Conservation (phyloP, 2,329 filamentous ascomycete species). For the Apiospora hydei region DNA sequence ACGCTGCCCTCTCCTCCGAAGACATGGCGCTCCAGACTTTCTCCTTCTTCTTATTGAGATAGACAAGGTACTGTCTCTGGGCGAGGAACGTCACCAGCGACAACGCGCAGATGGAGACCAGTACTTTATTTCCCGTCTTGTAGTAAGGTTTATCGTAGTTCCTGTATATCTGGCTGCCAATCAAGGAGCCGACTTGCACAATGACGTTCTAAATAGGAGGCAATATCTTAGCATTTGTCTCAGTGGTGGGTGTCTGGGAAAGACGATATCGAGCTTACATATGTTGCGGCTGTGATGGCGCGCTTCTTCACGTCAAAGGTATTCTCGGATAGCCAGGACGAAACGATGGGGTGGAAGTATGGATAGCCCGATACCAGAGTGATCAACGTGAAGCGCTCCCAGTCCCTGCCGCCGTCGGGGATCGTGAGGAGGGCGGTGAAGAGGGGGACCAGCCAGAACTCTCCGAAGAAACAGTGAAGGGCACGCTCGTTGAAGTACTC, state of each 20-base stretch:
- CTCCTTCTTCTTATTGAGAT: constrained; percentile 58
- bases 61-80: constrained; percentile 52
- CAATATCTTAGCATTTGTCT: not conserved
- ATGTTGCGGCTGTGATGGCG: constrained; percentile 55
- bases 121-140: constrained; percentile 62
- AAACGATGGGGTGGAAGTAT: constrained; percentile 64
- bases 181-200: constrained; percentile 53
- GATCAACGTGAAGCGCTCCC: constrained; percentile 59
- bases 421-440: constrained; percentile 59
- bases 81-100: constrained; percentile 57
- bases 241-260: not conserved
- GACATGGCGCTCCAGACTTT: constrained; percentile 54
- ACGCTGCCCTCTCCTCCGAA: constrained; percentile 50
- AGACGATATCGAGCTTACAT: constrained; percentile 32
- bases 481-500: constrained; percentile 63
- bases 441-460: constrained; percentile 60
- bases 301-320: constrained; percentile 58
- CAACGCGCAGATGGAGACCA: constrained; percentile 59
- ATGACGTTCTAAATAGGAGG: constrained; percentile 46
- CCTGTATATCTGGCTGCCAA: constrained; percentile 57
- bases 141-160: constrained; percentile 62
- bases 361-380: constrained; percentile 62
- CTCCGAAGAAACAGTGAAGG: constrained; percentile 58
- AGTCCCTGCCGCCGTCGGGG: constrained; percentile 55
- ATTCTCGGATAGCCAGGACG: constrained; percentile 58